Conservation (phyloP, 2,329 filamentous ascomycete genomes). For the Colletotrichum sp. region DNA sequence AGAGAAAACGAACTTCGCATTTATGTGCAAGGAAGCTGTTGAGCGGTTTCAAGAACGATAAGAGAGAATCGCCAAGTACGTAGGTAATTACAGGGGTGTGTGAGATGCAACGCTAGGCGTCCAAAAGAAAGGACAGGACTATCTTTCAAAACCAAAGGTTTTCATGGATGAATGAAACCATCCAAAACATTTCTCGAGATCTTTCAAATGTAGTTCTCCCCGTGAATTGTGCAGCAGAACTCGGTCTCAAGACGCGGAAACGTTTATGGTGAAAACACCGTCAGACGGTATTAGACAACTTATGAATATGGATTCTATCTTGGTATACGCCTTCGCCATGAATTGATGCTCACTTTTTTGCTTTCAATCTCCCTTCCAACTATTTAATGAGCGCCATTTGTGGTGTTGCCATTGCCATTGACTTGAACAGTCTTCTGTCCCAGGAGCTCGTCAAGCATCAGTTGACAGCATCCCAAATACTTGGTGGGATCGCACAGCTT, state of each 20-base stretch:
- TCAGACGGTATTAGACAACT: not conserved
- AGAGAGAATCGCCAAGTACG: not conserved
- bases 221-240: not conserved
- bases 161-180: not conserved
- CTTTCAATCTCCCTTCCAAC: not conserved
- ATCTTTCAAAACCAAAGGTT: not conserved
- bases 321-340: not conserved
- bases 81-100: not conserved
- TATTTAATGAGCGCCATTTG: not conserved
- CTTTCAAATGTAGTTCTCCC: not conserved
- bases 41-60: not conserved
- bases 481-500: conserved; percentile 18
- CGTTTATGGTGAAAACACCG: not conserved
- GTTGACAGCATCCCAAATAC: conserved; percentile 20
- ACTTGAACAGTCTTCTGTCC: not conserved
- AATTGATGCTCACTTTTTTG: not conserved
- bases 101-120: not conserved
- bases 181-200: not conserved
- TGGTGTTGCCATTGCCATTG: not conserved
- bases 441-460: conserved; percentile 20
- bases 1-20: not conserved
- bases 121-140: not conserved
- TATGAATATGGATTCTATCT: not conserved
- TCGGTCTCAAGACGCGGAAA: not conserved
- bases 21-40: not conserved